phyloP scores from a whole-genome alignment of 352 stramenopile genomes.

The Phytopythium aichiense region DNA sequence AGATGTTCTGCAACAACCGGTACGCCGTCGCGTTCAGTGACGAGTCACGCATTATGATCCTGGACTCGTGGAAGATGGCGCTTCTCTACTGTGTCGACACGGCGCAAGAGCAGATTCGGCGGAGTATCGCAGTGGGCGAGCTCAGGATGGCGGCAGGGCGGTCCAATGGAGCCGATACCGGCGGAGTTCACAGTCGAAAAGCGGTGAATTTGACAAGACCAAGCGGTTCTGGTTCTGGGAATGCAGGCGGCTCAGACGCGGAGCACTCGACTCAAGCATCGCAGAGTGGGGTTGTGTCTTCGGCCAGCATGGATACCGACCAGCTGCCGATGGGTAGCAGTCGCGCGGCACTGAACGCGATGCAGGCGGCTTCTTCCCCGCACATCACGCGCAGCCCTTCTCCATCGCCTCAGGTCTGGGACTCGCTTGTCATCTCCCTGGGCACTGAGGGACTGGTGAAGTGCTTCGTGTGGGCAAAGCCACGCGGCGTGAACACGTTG shows the following conservation, averaged over 20 bases:
- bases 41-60: constrained; percentile 69
- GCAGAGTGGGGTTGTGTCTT: background rate
- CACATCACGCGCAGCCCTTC: constrained; percentile 4
- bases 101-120: constrained; percentile 71
- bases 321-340: background rate
- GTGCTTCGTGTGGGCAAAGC: constrained; percentile 79
- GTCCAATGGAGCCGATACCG: background rate
- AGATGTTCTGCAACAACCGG: constrained; percentile 69
- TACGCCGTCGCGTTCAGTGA: constrained; percentile 72
- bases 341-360: background rate
- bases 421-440: constrained; percentile 71
- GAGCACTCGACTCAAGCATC: background rate
- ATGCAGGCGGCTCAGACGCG: background rate
- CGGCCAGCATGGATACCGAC: background rate
- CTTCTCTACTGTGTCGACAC: constrained; percentile 75
- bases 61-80: constrained; percentile 73
- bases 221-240: background rate
- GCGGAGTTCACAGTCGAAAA: background rate
- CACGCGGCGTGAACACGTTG: constrained; percentile 29
- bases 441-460: constrained; percentile 74
- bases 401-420: constrained; percentile 32
- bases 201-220: background rate
- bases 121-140: constrained; percentile 59
- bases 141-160: constrained; percentile 27
- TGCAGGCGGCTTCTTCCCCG: background rate